These are phyloP conservation scores for Spongiforma sp. DNA, from an alignment of 1,284 basidiomycete genomes.

Conservation along the genomic window DNA sequence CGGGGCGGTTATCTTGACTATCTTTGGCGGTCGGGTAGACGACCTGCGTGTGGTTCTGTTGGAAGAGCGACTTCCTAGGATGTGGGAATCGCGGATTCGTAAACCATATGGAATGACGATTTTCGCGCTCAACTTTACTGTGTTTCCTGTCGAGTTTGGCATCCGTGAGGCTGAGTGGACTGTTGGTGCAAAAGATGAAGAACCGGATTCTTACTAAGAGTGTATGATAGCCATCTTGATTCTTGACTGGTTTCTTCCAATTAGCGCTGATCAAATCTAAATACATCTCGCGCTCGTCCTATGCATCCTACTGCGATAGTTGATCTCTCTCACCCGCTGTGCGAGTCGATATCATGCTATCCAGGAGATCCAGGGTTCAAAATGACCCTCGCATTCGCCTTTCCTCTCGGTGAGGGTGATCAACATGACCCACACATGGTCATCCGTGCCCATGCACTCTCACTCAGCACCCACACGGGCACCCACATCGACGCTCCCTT, in stretches of 20 bases:
- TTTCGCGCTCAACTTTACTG: constrained; percentile 58
- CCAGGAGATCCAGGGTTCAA: constrained; percentile 35
- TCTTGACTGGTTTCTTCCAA: too few species aligned
- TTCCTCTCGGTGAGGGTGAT: constrained; percentile 15
- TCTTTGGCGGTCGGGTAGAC: constrained; percentile 65
- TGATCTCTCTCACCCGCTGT: constrained; percentile 35
- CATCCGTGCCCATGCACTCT: constrained; percentile 31
- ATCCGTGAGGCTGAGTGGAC: constrained; percentile 42
- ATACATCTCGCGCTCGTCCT: too few species aligned
- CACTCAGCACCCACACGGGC: constrained; percentile 46
- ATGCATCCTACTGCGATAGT: constrained; percentile 26
- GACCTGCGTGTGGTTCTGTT: constrained; percentile 60
- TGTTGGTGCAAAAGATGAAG: too few species aligned
- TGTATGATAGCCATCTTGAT: too few species aligned
- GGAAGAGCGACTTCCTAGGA: constrained; percentile 70
- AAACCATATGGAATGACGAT: constrained; percentile 65
- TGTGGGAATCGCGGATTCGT: constrained; percentile 68
- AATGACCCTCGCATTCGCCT: constrained; percentile 23
- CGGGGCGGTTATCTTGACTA: constrained; percentile 40
- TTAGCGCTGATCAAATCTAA: too few species aligned
- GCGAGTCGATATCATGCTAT: constrained; percentile 31
- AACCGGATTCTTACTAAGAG: too few species aligned
- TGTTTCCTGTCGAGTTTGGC: constrained; percentile 55
- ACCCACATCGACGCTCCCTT: constrained; percentile 79
- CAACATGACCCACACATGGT: constrained; percentile 11